phyloP scores from a whole-genome alignment of 2,329 filamentous ascomycete species.

The Penicillium sp. region DNA sequence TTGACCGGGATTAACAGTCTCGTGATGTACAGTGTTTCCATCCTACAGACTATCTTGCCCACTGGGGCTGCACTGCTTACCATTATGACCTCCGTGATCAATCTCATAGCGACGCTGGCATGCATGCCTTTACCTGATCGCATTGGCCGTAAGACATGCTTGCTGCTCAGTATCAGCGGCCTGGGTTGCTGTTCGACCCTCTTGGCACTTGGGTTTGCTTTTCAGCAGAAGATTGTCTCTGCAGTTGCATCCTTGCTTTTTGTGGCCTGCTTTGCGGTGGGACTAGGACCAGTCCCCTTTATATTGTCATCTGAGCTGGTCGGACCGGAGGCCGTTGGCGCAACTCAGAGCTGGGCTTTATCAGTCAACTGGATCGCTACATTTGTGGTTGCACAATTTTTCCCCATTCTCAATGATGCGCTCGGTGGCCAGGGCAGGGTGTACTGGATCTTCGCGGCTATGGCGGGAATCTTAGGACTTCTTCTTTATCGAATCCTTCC shows the following conservation, averaged over 20 bases:
- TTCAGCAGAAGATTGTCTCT: conserved; percentile 70
- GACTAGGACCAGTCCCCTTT: conserved; percentile 90
- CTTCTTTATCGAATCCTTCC: conserved; percentile 78
- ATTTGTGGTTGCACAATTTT: conserved; percentile 91
- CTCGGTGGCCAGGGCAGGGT: conserved; percentile 78
- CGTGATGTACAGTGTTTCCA: conserved; percentile 95
- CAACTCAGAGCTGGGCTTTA: conserved; percentile 84
- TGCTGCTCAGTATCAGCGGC: conserved; percentile 77
- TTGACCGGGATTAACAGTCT: conserved; percentile 94
- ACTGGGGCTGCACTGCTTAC: conserved; percentile 80
- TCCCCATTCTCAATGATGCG: conserved; percentile 78
- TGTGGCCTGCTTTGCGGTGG: conserved; percentile 85
- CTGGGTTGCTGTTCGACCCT: conserved; percentile 78
- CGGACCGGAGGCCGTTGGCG: conserved; percentile 83
- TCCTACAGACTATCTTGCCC: conserved; percentile 77
- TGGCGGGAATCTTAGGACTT: conserved; percentile 66
- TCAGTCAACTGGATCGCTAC: conserved; percentile 88
- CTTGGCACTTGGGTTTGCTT: conserved; percentile 77
- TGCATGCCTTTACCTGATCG: conserved; percentile 85
- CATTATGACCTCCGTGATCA: conserved; percentile 81
- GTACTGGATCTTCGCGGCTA: conserved; percentile 83
- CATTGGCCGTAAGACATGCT: conserved; percentile 80
- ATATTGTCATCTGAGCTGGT: conserved; percentile 91
- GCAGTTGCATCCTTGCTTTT: conserved; percentile 81
- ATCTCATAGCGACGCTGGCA: conserved; percentile 76